Percentiles rank a stretch among this genome's conserved stretches.
Evolutionary conservation across 768 basidiomycete species (phyloP).

Genomic region (Chalciporus sphaerocephalus): DNA sequence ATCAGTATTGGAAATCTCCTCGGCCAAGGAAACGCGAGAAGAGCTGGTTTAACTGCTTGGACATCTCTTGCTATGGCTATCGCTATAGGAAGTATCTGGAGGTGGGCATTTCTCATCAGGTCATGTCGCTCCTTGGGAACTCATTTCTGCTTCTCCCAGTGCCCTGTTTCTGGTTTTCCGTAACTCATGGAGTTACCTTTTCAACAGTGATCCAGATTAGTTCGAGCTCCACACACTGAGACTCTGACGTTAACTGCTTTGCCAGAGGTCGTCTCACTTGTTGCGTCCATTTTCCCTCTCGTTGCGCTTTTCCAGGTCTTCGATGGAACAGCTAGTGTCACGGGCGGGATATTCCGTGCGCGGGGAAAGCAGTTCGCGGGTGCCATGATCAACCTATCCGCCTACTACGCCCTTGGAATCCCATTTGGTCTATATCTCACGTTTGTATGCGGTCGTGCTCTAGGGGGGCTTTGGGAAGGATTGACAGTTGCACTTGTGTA

Average conservation of each 20-base stretch:
- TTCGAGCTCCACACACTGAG: background rate
- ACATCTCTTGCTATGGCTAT: constrained; percentile 65
- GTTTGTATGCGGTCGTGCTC: constrained; percentile 51
- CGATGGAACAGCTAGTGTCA: constrained; percentile 68
- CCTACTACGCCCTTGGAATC: constrained; percentile 81
- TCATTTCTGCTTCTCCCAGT: constrained; percentile 28
- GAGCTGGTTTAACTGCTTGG: constrained; percentile 65
- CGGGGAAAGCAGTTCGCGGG: constrained; percentile 77
- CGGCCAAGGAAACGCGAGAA: constrained; percentile 70
- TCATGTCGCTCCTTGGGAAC: background rate
- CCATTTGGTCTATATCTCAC: constrained; percentile 78
- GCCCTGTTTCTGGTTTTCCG: constrained; percentile 56
- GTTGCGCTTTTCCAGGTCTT: constrained; percentile 82
- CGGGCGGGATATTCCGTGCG: constrained; percentile 77
- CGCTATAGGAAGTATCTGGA: constrained; percentile 58
- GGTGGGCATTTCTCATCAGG: constrained; percentile 38
- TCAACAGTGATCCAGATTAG: constrained; percentile 64
- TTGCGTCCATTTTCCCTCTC: constrained; percentile 68
- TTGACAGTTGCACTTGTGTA: constrained; percentile 65
- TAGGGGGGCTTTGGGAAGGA: constrained; percentile 84
- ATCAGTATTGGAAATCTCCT: constrained; percentile 82
- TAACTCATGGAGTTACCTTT: constrained; percentile 65
- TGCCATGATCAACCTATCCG: constrained; percentile 56
- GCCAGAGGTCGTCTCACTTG: constrained; percentile 40
- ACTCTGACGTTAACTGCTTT: background rate